Evolutionary conservation across 2,329 filamentous ascomycete genomes (phyloP).

Genomic region (Sporothrix phasma): DNA sequence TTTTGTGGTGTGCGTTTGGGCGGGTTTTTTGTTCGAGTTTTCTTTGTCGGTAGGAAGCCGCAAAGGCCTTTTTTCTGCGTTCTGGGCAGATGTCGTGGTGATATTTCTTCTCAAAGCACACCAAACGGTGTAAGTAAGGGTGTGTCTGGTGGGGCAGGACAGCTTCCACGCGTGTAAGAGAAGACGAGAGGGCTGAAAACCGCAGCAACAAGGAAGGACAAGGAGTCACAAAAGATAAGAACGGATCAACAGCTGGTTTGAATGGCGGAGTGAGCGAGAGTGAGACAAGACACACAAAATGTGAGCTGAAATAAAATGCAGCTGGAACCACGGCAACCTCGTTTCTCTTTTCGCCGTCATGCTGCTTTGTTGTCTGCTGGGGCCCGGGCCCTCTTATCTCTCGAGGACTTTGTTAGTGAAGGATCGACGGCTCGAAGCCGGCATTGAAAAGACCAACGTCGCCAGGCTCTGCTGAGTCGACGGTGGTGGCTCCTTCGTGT

Average conservation of each 20-base stretch:
- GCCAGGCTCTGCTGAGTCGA: not conserved
- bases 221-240: not conserved
- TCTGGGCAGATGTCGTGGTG: not conserved
- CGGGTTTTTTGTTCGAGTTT: not conserved
- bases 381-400: constrained; percentile 1
- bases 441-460: not conserved
- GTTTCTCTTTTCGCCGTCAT: not conserved
- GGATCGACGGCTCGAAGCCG: not conserved
- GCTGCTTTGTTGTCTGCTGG: not conserved
- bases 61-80: not conserved
- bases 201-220: not conserved
- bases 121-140: not conserved
- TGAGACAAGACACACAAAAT: not conserved
- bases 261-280: not conserved
- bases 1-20: not conserved
- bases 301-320: not conserved
- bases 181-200: not conserved
- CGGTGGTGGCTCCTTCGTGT: too few species aligned
- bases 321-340: constrained; percentile 2
- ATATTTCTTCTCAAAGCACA: not conserved
- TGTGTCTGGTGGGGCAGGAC: not conserved
- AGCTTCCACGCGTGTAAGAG: not conserved
- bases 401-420: not conserved
- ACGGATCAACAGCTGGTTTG: not conserved
- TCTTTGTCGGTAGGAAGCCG: not conserved